Conservation (phyloP, 768 basidiomycete species). For the Leccinellum luteum region DNA sequence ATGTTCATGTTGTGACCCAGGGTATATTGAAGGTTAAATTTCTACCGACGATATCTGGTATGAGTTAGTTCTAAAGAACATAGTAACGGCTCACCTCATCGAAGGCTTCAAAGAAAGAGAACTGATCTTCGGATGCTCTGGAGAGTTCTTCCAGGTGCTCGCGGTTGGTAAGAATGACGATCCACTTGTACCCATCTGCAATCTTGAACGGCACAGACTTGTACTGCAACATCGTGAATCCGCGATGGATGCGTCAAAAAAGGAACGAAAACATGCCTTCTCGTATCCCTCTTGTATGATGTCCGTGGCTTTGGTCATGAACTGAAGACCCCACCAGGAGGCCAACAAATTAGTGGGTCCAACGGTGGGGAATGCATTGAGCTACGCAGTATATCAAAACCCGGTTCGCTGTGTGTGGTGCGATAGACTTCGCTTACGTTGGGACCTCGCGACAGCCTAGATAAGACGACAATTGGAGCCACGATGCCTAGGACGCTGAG, state of each 20-base stretch:
- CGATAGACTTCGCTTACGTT: not conserved
- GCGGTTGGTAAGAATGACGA: conserved; percentile 34
- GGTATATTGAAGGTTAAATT: conserved; percentile 34
- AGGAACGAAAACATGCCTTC: conserved; percentile 17
- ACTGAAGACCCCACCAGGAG: not conserved
- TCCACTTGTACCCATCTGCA: conserved; percentile 29
- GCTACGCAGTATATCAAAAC: conserved; percentile 2
- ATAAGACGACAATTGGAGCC: not conserved
- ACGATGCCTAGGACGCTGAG: not conserved
- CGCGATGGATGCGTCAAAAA: not conserved
- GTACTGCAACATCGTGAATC: not conserved
- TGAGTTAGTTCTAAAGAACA: not conserved
- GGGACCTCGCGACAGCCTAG: not conserved
- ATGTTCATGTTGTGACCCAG: conserved; percentile 34
- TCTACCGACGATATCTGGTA: conserved; percentile 21
- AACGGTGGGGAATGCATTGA: conserved; percentile 29
- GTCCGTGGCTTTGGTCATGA: conserved; percentile 8
- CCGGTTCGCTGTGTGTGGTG: not conserved
- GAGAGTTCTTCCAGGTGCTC: conserved; percentile 39
- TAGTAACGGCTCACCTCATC: conserved; percentile 31
- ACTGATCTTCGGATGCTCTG: conserved; percentile 31
- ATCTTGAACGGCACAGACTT: not conserved
- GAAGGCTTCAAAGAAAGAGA: conserved; percentile 34
- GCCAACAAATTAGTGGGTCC: conserved; percentile 14
- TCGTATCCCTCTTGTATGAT: conserved; percentile 33